phyloP scores from a whole-genome alignment of 2,329 filamentous ascomycete species.

The Fusarium xyrophilum region DNA sequence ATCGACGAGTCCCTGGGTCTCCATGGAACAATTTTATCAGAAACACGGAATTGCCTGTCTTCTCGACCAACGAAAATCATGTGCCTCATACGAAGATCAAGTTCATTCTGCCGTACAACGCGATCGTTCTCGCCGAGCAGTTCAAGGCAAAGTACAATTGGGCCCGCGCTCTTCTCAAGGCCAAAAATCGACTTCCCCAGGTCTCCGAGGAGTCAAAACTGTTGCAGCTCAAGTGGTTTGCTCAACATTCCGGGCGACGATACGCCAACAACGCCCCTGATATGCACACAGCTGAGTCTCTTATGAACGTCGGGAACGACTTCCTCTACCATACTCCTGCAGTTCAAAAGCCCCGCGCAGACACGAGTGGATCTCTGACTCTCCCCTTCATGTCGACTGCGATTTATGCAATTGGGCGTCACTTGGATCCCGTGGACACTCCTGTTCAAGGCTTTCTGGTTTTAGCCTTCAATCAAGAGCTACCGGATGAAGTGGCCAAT shows the following conservation, averaged over 20 bases:
- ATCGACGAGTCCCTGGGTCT: slow-evolving; percentile 29
- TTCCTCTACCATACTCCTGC: background rate
- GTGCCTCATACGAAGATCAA: background rate
- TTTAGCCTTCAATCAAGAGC: slow-evolving; percentile 11
- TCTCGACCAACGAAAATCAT: background rate
- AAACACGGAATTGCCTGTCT: slow-evolving; percentile 14
- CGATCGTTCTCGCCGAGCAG: background rate
- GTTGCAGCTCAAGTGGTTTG: background rate
- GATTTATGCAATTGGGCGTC: slow-evolving; percentile 11
- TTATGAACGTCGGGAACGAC: background rate
- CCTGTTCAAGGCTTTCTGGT: slow-evolving; percentile 9
- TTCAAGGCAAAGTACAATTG: background rate
- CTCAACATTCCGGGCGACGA: background rate
- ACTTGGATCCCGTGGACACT: slow-evolving; percentile 9
- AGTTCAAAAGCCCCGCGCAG: slow-evolving; percentile 22
- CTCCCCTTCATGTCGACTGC: slow-evolving; percentile 30
- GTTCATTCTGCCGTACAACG: background rate
- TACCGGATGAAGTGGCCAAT: background rate
- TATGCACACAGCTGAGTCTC: background rate
- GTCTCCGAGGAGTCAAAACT: background rate
- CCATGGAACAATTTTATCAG: slow-evolving; percentile 39
- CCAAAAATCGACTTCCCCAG: background rate
- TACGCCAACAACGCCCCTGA: background rate
- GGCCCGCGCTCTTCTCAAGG: background rate
- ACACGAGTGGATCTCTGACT: slow-evolving; percentile 22